Evolutionary conservation across 805 yeast species (phyloP).

Genomic region (Nakazawaea molendinolei): DNA sequence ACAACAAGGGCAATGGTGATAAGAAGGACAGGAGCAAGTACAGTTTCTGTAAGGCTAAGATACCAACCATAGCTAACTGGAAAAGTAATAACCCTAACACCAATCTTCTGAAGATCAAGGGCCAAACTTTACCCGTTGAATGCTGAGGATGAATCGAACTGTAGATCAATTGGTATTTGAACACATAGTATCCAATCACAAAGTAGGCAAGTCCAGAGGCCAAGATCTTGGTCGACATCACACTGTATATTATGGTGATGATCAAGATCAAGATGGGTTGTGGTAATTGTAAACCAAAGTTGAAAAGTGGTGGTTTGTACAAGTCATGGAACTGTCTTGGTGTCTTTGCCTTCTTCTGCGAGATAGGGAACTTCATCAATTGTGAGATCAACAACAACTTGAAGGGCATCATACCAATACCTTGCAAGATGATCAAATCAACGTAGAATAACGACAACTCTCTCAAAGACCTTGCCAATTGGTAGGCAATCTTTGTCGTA

Average conservation of each 20-base stretch:
- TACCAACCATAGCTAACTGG: conserved; percentile 91
- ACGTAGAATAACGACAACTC: conserved; percentile 84
- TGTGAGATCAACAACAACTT: conserved; percentile 78
- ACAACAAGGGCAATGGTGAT: conserved; percentile 68
- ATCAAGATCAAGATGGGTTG: conserved; percentile 55
- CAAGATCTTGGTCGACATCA: conserved; percentile 53
- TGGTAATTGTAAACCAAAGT: conserved; percentile 63
- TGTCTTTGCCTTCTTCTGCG: conserved; percentile 59
- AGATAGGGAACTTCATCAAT: conserved; percentile 65
- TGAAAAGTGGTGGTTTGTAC: conserved; percentile 85
- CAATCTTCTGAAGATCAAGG: conserved; percentile 76
- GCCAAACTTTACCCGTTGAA: conserved; percentile 74
- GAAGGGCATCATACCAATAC: conserved; percentile 86
- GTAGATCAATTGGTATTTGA: conserved; percentile 55
- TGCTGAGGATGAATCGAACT: conserved; percentile 60
- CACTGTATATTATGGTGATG: conserved; percentile 52
- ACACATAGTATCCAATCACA: conserved; percentile 48
- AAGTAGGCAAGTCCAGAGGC: conserved; percentile 54
- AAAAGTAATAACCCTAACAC: conserved; percentile 75
- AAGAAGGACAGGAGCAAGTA: conserved; percentile 66
- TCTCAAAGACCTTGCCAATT: conserved; percentile 74
- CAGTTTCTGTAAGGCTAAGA: conserved; percentile 71
- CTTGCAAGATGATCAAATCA: conserved; percentile 76
- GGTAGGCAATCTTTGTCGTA: conserved; percentile 82
- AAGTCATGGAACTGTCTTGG: conserved; percentile 75